Percentiles rank a stretch among this genome's conserved stretches.
phyloP scores from a whole-genome alignment of 2,329 filamentous ascomycete genomes.

The Lachnellula arida region DNA sequence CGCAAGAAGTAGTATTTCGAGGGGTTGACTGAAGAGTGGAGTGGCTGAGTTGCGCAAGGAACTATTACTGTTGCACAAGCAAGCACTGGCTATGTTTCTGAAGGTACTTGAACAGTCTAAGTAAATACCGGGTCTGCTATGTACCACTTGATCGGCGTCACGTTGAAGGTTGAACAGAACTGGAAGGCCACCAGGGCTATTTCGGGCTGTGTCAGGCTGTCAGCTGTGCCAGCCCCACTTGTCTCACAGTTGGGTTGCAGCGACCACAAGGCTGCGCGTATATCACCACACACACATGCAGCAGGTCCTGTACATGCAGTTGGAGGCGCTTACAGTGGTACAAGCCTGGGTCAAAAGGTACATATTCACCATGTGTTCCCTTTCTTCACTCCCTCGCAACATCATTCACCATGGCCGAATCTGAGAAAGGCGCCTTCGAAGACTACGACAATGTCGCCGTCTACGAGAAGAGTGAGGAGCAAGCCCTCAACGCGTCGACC shows the following conservation, averaged over 20 bases:
- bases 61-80: background rate
- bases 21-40: background rate
- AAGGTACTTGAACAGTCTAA: background rate
- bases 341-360: background rate
- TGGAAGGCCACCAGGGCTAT: too few relatives aligned
- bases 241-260: background rate
- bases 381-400: background rate
- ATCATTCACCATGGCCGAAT: slow-evolving; percentile 11
- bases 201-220: background rate
- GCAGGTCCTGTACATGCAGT: background rate
- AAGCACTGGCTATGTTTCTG: background rate
- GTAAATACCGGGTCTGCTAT: background rate
- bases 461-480: slow-evolving; percentile 41
- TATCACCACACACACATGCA: background rate
- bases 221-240: background rate
- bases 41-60: background rate
- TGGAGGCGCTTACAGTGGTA: background rate
- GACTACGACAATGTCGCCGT: slow-evolving; percentile 49
- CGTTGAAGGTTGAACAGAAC: too few relatives aligned
- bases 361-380: slow-evolving; percentile 8
- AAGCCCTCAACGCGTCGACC: slow-evolving; percentile 38
- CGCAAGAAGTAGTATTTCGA: background rate
- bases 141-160: slow-evolving; percentile 11
- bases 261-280: background rate
- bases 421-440: slow-evolving; percentile 16